A percentile compares a stretch with the other conserved stretches of the same genome.
These are phyloP conservation scores for Leishmania turanica DNA, from an alignment of 208 protist species.

Conservation along the genomic window DNA sequence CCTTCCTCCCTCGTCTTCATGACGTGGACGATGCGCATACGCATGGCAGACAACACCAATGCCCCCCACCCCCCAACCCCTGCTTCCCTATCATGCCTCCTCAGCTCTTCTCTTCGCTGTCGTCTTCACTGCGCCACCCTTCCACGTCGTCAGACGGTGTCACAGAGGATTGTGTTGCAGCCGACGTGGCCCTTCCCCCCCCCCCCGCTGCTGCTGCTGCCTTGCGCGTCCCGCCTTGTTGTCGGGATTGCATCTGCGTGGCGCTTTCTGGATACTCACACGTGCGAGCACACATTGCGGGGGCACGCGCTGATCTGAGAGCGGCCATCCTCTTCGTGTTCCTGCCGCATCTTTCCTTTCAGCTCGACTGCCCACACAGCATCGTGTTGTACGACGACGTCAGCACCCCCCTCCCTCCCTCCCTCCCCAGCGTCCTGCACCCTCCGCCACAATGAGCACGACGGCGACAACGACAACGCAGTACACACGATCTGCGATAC, in stretches of 20 bases:
- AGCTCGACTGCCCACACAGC: background rate
- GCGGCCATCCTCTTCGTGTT: background rate
- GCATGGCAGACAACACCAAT: background rate
- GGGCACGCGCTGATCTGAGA: too few species aligned
- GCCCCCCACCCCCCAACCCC: background rate
- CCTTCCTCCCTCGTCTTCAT: background rate
- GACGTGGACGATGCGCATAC: background rate
- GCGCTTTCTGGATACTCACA: too few species aligned
- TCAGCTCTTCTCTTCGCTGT: background rate
- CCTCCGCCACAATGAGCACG: too few species aligned
- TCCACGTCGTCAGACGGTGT: background rate
- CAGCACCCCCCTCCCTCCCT: background rate
- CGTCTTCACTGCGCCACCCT: background rate
- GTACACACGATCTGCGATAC: conserved; percentile 53
- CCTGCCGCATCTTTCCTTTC: background rate
- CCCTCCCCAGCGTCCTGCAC: background rate
- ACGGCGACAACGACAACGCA: background rate
- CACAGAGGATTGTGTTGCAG: background rate
- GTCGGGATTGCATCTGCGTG: too few species aligned
- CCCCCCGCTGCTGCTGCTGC: too few species aligned
- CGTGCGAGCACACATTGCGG: background rate
- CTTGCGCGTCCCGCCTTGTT: too few species aligned
- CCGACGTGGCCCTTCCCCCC: too few species aligned
- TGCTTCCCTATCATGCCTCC: too few species aligned
- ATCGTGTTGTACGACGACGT: background rate